Conservation (phyloP, 2,329 filamentous ascomycete genomes). For the Thielaviopsis cerberus region DNA sequence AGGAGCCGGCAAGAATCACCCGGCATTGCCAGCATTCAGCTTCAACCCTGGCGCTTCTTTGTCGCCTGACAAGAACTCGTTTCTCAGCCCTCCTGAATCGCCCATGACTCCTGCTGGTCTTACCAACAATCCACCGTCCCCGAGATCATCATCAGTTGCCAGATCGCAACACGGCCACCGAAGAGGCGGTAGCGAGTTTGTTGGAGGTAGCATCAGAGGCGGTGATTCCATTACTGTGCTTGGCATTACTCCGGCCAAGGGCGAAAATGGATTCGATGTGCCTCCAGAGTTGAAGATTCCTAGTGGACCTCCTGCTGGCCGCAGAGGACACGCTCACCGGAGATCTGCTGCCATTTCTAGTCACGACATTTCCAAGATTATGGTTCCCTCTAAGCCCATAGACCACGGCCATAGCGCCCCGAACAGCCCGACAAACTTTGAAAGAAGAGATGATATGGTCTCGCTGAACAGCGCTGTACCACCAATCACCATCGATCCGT, state of each 20-base stretch:
- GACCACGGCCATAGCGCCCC: slow-evolving; percentile 44
- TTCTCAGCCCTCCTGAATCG: slow-evolving; percentile 38
- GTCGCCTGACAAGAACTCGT: slow-evolving; percentile 19
- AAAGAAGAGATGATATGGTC: slow-evolving; percentile 12
- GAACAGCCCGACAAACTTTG: slow-evolving; percentile 36
- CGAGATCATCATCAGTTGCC: slow-evolving; percentile 26
- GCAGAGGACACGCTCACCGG: slow-evolving; percentile 56
- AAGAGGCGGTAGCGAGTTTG: slow-evolving; percentile 70
- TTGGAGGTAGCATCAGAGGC: slow-evolving; percentile 50
- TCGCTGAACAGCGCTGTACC: not conserved
- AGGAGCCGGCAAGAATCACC: slow-evolving; percentile 12
- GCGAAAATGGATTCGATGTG: slow-evolving; percentile 33
- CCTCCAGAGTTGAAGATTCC: slow-evolving; percentile 36
- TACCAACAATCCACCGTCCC: slow-evolving; percentile 30
- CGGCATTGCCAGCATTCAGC: slow-evolving; percentile 33
- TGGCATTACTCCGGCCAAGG: slow-evolving; percentile 52
- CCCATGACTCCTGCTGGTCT: slow-evolving; percentile 23
- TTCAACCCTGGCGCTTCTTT: slow-evolving; percentile 33
- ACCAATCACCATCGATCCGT: not conserved
- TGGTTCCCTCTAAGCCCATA: slow-evolving; percentile 30
- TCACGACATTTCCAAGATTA: slow-evolving; percentile 56
- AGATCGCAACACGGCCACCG: slow-evolving; percentile 49
- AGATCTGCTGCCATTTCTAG: slow-evolving; percentile 69
- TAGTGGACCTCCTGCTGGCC: slow-evolving; percentile 32
- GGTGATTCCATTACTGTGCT: slow-evolving; percentile 40